These are phyloP conservation scores for Oidium heveae DNA, from an alignment of 2,329 filamentous ascomycete genomes.

Conservation along the genomic window DNA sequence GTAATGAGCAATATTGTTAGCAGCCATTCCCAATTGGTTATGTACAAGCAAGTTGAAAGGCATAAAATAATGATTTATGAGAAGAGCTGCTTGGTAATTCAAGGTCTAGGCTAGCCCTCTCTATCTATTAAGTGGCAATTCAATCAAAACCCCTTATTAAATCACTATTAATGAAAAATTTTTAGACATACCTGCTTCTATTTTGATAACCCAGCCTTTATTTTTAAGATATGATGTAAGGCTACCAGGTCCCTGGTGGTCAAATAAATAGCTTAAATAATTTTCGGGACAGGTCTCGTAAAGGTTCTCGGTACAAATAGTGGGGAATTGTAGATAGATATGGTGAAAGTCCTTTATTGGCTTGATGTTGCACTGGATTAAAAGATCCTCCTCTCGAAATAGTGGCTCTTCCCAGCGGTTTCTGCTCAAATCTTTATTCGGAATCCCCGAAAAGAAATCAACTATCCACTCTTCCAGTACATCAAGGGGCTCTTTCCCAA, in stretches of 20 bases:
- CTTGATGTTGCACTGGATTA: constrained; percentile 42
- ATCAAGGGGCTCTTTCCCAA: constrained; percentile 42
- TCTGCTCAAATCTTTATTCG: constrained; percentile 39
- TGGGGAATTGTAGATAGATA: constrained; percentile 42
- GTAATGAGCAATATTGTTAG: neutral
- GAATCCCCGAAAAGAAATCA: constrained; percentile 40
- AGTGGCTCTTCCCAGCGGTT: constrained; percentile 42
- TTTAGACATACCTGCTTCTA: constrained; percentile 23
- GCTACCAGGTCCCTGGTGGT: constrained; percentile 51
- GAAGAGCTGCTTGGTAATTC: too few relatives aligned
- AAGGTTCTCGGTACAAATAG: constrained; percentile 40
- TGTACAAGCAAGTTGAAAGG: neutral
- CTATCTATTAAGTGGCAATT: too few relatives aligned
- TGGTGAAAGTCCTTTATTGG: constrained; percentile 45
- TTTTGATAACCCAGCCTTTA: constrained; percentile 44
- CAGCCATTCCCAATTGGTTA: neutral
- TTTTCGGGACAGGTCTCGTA: constrained; percentile 43
- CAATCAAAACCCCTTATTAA: too few relatives aligned
- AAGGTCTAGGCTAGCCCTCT: too few relatives aligned
- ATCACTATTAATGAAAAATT: too few relatives aligned
- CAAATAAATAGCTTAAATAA: constrained; percentile 48
- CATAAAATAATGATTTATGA: neutral
- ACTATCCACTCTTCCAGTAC: constrained; percentile 41
- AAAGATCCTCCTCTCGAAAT: constrained; percentile 31
- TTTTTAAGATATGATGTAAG: constrained; percentile 47